Conservation (phyloP, 176 grass and related monocot species). For the Secale cereale region DNA sequence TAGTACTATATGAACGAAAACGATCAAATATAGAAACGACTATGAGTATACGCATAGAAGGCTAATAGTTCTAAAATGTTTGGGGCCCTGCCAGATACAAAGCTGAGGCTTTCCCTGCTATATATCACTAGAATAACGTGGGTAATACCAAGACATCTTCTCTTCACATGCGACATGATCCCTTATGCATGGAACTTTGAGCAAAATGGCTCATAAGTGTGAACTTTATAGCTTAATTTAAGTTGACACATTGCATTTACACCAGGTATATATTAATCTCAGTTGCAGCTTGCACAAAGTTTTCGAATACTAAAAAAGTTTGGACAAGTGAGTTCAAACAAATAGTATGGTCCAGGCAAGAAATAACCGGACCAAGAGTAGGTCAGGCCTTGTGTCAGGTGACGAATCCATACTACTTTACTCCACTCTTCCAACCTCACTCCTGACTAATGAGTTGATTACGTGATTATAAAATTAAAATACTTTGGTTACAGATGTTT, state of each 20-base stretch:
- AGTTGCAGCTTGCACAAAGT: conserved; percentile 1
- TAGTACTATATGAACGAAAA: conserved; percentile 28
- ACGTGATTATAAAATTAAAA: background rate
- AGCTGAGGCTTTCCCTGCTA: background rate
- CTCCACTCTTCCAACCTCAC: background rate
- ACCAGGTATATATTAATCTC: background rate
- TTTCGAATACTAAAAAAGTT: background rate
- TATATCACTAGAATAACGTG: background rate
- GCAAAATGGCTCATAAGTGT: too few species aligned
- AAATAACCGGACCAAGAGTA: background rate
- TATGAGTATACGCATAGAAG: conserved; percentile 9
- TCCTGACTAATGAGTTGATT: background rate
- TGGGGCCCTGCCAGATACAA: conserved; percentile 1
- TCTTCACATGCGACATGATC: background rate
- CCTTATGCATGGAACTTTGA: background rate
- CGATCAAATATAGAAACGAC: background rate
- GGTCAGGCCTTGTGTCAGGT: background rate
- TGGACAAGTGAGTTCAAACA: background rate
- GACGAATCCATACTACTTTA: background rate
- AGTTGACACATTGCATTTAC: conserved; percentile 40
- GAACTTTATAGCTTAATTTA: background rate
- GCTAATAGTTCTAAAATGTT: background rate
- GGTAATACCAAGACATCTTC: background rate
- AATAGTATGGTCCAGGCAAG: background rate
- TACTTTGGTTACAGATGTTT: background rate